Conservation (phyloP, 257 asterid species). For the Agastache rugosa region DNA sequence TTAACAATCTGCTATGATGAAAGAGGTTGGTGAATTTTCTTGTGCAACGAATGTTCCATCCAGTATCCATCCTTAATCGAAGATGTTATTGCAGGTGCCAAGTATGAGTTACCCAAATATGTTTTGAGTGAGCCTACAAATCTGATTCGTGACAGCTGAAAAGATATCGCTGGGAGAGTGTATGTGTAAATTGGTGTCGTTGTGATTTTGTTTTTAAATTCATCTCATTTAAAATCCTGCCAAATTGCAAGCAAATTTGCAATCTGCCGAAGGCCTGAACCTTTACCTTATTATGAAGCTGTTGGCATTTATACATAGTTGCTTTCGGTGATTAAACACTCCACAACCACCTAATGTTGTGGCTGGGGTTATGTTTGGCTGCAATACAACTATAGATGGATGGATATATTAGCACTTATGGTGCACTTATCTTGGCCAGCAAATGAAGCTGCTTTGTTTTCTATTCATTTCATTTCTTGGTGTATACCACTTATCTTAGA, state of each 20-base stretch:
- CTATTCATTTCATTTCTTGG: constrained; percentile 3
- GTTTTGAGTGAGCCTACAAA: constrained; percentile 89
- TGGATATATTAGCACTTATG: constrained; percentile 29
- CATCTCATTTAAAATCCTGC: constrained; percentile 18
- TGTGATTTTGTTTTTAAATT: constrained; percentile 38
- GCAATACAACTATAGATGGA: constrained; percentile 18
- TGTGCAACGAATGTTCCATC: background rate
- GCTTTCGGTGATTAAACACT: constrained; percentile 17
- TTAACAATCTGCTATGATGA: constrained; percentile 86
- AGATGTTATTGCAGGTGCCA: constrained; percentile 69
- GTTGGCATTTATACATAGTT: constrained; percentile 12
- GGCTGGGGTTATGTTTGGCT: constrained; percentile 23
- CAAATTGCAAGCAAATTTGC: constrained; percentile 5
- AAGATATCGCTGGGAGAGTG: constrained; percentile 42
- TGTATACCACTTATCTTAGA: background rate
- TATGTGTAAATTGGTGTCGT: constrained; percentile 56
- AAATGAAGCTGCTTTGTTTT: constrained; percentile 7
- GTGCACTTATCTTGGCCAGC: constrained; percentile 26
- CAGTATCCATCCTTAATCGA: constrained; percentile 2
- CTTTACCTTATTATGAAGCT: background rate
- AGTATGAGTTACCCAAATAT: constrained; percentile 88
- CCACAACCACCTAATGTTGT: background rate
- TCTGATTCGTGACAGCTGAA: constrained; percentile 63
- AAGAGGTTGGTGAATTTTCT: constrained; percentile 56
- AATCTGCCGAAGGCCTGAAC: constrained; percentile 6